phyloP scores from a whole-genome alignment of 176 grass and related monocot genomes.

The Sorghum bicolor region DNA sequence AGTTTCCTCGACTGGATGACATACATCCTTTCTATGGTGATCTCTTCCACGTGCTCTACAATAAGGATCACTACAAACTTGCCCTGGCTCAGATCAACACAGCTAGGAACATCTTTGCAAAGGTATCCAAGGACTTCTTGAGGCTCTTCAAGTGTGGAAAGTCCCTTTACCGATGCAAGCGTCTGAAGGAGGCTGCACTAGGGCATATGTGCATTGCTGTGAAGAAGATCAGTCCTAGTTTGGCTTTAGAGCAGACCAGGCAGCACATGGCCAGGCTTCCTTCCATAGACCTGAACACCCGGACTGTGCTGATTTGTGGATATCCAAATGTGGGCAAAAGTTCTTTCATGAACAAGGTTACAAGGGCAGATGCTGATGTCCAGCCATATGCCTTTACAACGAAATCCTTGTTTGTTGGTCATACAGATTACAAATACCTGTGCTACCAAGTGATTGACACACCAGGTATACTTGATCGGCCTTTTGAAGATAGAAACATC shows the following conservation, averaged over 20 bases:
- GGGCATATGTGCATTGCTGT: slow-evolving; percentile 63
- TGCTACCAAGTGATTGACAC: slow-evolving; percentile 82
- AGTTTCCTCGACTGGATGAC: slow-evolving; percentile 57
- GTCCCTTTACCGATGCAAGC: slow-evolving; percentile 60
- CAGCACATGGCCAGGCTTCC: slow-evolving; percentile 73
- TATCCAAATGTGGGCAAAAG: slow-evolving; percentile 59
- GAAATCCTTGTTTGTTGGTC: slow-evolving; percentile 56
- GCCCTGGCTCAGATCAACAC: slow-evolving; percentile 72
- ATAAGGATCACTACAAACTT: slow-evolving; percentile 87
- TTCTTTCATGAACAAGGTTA: slow-evolving; percentile 74
- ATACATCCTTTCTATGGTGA: slow-evolving; percentile 71
- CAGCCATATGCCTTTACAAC: slow-evolving; percentile 62
- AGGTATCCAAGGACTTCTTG: slow-evolving; percentile 65
- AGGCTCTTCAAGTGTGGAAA: slow-evolving; percentile 62
- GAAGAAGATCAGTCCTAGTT: slow-evolving; percentile 62
- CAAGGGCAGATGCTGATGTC: slow-evolving; percentile 66
- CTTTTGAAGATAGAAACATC: slow-evolving; percentile 60
- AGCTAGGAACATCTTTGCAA: slow-evolving; percentile 64
- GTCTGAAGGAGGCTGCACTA: slow-evolving; percentile 57
- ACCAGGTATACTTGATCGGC: slow-evolving; percentile 70
- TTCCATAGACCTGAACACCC: slow-evolving; percentile 66
- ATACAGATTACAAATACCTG: slow-evolving; percentile 79
- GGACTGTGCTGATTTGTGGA: slow-evolving; percentile 51
- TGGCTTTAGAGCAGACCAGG: slow-evolving; percentile 65
- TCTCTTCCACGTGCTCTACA: slow-evolving; percentile 66